These are phyloP conservation scores for Bathelium albidoporum DNA, from an alignment of 495 filamentous ascomycete genomes.

Conservation along the genomic window DNA sequence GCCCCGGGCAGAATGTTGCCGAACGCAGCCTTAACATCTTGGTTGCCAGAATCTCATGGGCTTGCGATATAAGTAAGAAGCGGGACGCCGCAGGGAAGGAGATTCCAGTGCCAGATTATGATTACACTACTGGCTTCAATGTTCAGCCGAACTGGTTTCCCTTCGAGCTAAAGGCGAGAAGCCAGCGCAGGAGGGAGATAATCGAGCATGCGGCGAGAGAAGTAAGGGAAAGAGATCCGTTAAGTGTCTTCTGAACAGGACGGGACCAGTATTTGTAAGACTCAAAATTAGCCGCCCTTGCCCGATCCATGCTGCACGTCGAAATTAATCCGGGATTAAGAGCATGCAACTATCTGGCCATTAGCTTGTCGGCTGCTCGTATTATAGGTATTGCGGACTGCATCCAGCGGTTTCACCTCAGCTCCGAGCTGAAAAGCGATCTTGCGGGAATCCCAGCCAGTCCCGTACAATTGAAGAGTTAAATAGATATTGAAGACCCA, in stretches of 20 bases:
- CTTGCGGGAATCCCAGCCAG: not conserved
- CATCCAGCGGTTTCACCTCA: too few species aligned
- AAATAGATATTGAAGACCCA: not conserved
- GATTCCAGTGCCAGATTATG: conserved; percentile 39
- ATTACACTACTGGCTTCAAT: conserved; percentile 44
- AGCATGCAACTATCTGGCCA: too few species aligned
- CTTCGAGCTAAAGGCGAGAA: conserved; percentile 20
- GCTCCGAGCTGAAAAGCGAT: too few species aligned
- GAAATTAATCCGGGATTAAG: too few species aligned
- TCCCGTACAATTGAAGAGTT: not conserved
- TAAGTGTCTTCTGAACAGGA: too few species aligned
- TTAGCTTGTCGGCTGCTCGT: too few species aligned
- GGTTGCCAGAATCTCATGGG: conserved; percentile 47
- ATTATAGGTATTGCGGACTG: too few species aligned
- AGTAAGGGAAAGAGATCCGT: not conserved
- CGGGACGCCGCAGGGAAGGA: conserved; percentile 29
- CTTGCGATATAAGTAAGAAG: conserved; percentile 39
- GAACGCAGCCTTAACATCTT: conserved; percentile 42
- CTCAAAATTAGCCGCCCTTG: too few species aligned
- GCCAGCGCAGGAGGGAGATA: conserved; percentile 20
- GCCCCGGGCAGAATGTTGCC: conserved; percentile 37
- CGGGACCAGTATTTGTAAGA: too few species aligned
- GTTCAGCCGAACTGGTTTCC: conserved; percentile 18
- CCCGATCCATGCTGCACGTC: too few species aligned
- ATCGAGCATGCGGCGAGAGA: not conserved